Conservation (phyloP, 805 yeast species). For the Kodamaea neixiangensis region DNA sequence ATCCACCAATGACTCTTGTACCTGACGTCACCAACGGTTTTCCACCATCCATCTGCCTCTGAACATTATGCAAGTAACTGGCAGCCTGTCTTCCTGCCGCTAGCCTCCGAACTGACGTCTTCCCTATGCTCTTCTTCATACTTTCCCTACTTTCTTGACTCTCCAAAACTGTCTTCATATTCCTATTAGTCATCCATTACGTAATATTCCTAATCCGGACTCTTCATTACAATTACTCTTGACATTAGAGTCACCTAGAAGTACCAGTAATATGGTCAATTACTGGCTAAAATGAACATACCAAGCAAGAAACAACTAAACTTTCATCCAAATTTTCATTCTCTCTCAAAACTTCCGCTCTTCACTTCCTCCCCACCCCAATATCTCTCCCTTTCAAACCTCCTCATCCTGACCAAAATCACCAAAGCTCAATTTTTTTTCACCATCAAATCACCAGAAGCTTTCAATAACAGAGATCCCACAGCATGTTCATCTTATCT, state of each 20-base stretch:
- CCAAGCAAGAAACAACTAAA: neutral
- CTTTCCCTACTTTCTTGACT: neutral
- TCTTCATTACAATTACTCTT: slow-evolving; percentile 29
- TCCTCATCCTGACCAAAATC: neutral
- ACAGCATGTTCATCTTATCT: slow-evolving; percentile 78
- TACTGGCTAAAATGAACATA: too few relatives aligned
- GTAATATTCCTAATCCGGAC: neutral
- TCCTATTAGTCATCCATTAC: neutral
- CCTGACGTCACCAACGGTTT: neutral
- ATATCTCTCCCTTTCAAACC: neutral
- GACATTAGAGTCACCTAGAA: neutral
- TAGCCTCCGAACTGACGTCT: slow-evolving; percentile 48
- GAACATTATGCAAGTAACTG: slow-evolving; percentile 36
- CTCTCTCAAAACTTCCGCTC: too few relatives aligned
- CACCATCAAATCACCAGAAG: neutral
- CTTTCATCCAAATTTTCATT: neutral
- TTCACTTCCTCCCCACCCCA: too few relatives aligned
- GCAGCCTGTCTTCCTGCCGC: slow-evolving; percentile 56
- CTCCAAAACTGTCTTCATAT: too few relatives aligned
- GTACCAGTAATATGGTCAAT: neutral
- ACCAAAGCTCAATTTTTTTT: neutral
- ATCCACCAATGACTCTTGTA: neutral
- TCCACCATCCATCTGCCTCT: slow-evolving; percentile 4
- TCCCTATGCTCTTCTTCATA: neutral
- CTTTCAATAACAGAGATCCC: neutral